phyloP scores from a whole-genome alignment of 2,329 filamentous ascomycete species.

The Penicillium sp. region DNA sequence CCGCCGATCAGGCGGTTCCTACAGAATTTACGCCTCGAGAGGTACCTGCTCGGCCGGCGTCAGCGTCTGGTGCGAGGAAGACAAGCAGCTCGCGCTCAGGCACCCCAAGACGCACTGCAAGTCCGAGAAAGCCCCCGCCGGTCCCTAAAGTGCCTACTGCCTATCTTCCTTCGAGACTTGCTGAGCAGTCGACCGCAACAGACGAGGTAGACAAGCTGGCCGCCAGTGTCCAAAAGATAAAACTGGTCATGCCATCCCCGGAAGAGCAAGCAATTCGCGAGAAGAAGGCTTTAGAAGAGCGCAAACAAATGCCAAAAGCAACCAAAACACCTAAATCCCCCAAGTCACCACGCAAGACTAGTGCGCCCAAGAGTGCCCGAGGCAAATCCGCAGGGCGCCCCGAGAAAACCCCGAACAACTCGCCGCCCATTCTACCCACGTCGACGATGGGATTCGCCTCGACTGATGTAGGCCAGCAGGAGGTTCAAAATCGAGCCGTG shows the following conservation, averaged over 20 bases:
- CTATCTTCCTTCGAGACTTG: slow-evolving; percentile 22
- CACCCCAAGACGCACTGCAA: slow-evolving; percentile 32
- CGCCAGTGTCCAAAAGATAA: slow-evolving; percentile 51
- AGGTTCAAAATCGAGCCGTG: not conserved
- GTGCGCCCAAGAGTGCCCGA: slow-evolving; percentile 14
- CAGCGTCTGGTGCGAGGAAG: slow-evolving; percentile 53
- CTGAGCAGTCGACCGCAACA: slow-evolving; percentile 16
- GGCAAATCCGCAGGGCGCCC: slow-evolving; percentile 7
- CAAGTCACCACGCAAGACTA: slow-evolving; percentile 29
- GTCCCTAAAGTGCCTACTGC: slow-evolving; percentile 40
- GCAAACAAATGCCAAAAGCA: slow-evolving; percentile 26
- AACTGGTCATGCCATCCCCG: slow-evolving; percentile 52
- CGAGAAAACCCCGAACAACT: slow-evolving; percentile 8
- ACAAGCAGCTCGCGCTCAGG: slow-evolving; percentile 48
- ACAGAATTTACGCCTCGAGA: slow-evolving; percentile 17
- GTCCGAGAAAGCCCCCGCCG: slow-evolving; percentile 37
- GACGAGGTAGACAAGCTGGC: slow-evolving; percentile 48
- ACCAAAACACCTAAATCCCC: slow-evolving; percentile 18
- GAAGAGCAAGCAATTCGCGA: slow-evolving; percentile 54
- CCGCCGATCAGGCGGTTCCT: not conserved
- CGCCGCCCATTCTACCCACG: slow-evolving; percentile 5
- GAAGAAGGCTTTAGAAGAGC: slow-evolving; percentile 40
- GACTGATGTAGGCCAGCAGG: not conserved
- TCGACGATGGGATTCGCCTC: not conserved
- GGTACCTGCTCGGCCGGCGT: slow-evolving; percentile 22